phyloP scores from a whole-genome alignment of 2,329 filamentous ascomycete genomes.

The Alternaria triticina region DNA sequence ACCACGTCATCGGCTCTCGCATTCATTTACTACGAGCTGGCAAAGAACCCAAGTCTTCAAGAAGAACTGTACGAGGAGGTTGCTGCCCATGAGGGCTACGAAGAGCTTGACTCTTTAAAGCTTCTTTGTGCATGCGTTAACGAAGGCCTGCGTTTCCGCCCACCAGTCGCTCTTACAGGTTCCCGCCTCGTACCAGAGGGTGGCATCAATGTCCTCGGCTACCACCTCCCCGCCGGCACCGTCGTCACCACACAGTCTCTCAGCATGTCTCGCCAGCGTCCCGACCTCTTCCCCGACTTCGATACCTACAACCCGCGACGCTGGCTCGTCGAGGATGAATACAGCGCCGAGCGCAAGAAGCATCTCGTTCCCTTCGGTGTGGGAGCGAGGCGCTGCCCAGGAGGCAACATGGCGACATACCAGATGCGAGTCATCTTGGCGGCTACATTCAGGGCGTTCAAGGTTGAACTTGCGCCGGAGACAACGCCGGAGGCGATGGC shows the following conservation, averaged over 20 bases:
- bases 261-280: slow-evolving; percentile 27
- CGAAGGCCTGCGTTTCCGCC: slow-evolving; percentile 29
- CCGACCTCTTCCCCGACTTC: slow-evolving; percentile 27
- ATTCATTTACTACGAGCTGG: slow-evolving; percentile 27
- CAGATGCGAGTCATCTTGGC: slow-evolving; percentile 27
- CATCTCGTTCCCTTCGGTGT: slow-evolving; percentile 25
- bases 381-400: slow-evolving; percentile 26
- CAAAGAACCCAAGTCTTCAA: slow-evolving; percentile 23
- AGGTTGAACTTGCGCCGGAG: slow-evolving; percentile 20
- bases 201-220: slow-evolving; percentile 19
- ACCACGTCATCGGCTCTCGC: slow-evolving; percentile 27
- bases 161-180: slow-evolving; percentile 28
- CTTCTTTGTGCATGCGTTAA: slow-evolving; percentile 25
- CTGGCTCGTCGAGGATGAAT: slow-evolving; percentile 22
- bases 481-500: slow-evolving; percentile 27
- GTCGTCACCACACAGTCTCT: slow-evolving; percentile 25
- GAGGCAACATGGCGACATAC: slow-evolving; percentile 29
- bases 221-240: slow-evolving; percentile 22
- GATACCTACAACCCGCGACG: slow-evolving; percentile 23
- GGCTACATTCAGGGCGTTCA: slow-evolving; percentile 23
- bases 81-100: slow-evolving; percentile 19
- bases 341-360: slow-evolving; percentile 17
- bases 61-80: slow-evolving; percentile 18
- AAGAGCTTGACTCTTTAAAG: slow-evolving; percentile 26
- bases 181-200: slow-evolving; percentile 23